A percentile compares a stretch with the other conserved stretches of the same genome.
phyloP scores from a whole-genome alignment of 495 filamentous ascomycete species.

The Neurospora sp. region DNA sequence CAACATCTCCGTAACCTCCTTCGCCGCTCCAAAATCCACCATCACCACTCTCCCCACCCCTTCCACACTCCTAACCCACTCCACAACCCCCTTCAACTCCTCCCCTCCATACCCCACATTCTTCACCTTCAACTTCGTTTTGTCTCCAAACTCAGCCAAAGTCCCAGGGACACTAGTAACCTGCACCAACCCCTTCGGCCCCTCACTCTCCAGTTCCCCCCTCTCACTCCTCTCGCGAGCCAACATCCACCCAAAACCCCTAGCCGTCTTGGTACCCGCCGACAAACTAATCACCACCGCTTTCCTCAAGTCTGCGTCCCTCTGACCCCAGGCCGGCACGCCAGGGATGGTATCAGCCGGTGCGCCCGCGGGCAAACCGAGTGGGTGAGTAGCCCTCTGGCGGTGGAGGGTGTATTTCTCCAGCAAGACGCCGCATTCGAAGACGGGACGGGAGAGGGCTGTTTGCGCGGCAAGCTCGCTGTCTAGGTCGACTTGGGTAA shows the following conservation, averaged over 20 bases:
- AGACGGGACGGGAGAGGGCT: background rate
- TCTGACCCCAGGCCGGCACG: background rate
- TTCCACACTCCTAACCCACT: background rate
- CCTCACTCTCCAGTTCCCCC: background rate
- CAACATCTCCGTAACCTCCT: background rate
- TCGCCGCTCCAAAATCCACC: slow-evolving; percentile 2
- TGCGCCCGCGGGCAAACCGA: background rate
- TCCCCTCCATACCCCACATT: background rate
- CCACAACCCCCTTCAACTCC: background rate
- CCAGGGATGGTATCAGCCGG: background rate
- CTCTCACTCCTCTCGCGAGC: background rate
- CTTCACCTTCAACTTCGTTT: background rate
- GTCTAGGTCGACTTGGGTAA: too few species aligned
- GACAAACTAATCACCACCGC: background rate
- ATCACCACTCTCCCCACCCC: background rate
- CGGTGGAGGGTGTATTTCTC: background rate
- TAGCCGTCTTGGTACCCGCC: background rate
- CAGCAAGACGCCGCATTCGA: background rate
- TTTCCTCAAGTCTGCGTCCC: background rate
- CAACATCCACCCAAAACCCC: background rate
- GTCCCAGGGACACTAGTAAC: background rate
- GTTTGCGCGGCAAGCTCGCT: too few species aligned
- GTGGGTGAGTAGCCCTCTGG: background rate
- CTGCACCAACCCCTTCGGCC: background rate
- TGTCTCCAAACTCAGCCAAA: background rate